phyloP scores from a whole-genome alignment of 2,329 filamentous ascomycete species.

The Neonectria punicea region DNA sequence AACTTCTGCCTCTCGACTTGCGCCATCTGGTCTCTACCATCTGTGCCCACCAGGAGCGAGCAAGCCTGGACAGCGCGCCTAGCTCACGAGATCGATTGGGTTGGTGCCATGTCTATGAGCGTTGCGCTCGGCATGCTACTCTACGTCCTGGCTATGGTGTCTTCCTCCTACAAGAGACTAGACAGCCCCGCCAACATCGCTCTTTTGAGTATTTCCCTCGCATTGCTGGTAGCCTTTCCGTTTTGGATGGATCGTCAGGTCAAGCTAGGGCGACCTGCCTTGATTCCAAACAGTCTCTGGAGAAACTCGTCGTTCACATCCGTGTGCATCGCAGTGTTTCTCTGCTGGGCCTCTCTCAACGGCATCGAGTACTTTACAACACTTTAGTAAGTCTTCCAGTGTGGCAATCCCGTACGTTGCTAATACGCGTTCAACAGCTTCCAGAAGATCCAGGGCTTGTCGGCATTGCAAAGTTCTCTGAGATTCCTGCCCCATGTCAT shows the following conservation, averaged over 20 bases:
- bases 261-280: constrained; percentile 57
- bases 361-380: not conserved
- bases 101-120: constrained; percentile 51
- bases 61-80: not conserved
- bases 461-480: constrained; percentile 58
- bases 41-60: not conserved
- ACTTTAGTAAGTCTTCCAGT: not conserved
- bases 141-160: constrained; percentile 61
- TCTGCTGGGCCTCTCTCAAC: constrained; percentile 57
- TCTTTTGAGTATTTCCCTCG: constrained; percentile 47
- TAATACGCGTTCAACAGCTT: constrained; percentile 47
- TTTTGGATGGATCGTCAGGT: constrained; percentile 65
- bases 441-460: constrained; percentile 58
- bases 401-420: not conserved
- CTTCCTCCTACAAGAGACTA: constrained; percentile 52
- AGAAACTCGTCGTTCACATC: constrained; percentile 63
- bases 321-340: constrained; percentile 62
- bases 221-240: constrained; percentile 61
- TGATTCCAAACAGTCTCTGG: constrained; percentile 72
- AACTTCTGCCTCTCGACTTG: constrained; percentile 47
- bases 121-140: constrained; percentile 59
- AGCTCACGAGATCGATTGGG: constrained; percentile 55
- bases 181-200: constrained; percentile 53
- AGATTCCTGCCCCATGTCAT: constrained; percentile 60
- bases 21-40: constrained; percentile 43